Evolutionary conservation across 2,329 filamentous ascomycete genomes (phyloP).

Genomic region (Diaporthe capsici): DNA sequence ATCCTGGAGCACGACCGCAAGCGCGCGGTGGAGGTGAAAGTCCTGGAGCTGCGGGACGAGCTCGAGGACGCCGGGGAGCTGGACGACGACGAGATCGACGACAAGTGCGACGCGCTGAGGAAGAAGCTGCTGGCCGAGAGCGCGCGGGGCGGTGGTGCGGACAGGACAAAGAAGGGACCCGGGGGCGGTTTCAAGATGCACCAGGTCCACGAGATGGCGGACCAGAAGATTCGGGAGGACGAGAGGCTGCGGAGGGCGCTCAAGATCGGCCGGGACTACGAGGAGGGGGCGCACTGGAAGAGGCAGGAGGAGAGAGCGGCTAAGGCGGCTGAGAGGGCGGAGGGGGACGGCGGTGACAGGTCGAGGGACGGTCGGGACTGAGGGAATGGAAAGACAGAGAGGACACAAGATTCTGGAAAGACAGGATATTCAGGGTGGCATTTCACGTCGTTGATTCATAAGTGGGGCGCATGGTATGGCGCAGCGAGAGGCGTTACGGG

Average conservation of each 20-base stretch:
- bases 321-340: constrained; percentile 20
- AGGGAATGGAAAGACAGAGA: neutral
- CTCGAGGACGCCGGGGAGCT: constrained; percentile 92
- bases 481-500: constrained; percentile 14
- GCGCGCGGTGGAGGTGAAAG: constrained; percentile 91
- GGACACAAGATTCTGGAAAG: neutral
- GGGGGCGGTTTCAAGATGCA: constrained; percentile 80
- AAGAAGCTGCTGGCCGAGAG: constrained; percentile 72
- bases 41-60: constrained; percentile 89
- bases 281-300: constrained; percentile 89
- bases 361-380: neutral
- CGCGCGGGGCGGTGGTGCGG: constrained; percentile 52
- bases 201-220: constrained; percentile 95
- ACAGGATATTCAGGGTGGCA: neutral
- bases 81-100: constrained; percentile 93
- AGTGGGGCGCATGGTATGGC: constrained; percentile 1
- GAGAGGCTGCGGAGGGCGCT: constrained; percentile 88
- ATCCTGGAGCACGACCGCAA: constrained; percentile 96
- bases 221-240: constrained; percentile 96
- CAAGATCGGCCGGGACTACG: constrained; percentile 87
- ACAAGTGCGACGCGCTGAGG: constrained; percentile 76
- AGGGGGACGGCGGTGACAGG: neutral
- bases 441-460: neutral
- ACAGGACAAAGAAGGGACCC: constrained; percentile 50
- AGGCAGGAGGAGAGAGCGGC: constrained; percentile 78